Base-by-base conservation (phyloP, 2,329 filamentous ascomycete genomes). In the Cytospora mali region DNA sequence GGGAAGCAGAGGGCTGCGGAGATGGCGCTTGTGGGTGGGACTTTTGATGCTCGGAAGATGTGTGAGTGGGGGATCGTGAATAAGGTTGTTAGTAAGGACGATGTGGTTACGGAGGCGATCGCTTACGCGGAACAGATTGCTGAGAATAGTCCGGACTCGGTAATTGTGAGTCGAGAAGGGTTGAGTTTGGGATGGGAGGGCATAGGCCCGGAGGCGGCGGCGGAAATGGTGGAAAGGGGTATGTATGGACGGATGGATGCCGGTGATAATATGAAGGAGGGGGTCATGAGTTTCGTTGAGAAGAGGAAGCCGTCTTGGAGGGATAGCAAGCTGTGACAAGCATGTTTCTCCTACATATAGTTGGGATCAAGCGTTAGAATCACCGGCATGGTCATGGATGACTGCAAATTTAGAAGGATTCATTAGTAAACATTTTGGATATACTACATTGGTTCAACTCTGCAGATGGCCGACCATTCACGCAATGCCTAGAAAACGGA, bases 191-290 rank as follows among this genome's bases (percentile, higher is more conserved):
- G 88, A 0, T 93, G 89, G 89, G 90, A 92, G 69, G 83, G 81
- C 0, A 75, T 88, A 23, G 85, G 87, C 13, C 88, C 87, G 0
- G 85, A 87, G 72, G 81, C 84, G 65, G 88, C 77, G 11, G 91
- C 86, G 39, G 78, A 77, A 64, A 71, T 84, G 66, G 72, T 90
- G 61, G 78, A 81, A 18, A 80, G 85, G 59, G 81, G 81, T 1
- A 83, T 87, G 79, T 88, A 84, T 69, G 77, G 77, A 59, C 78
- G 78, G 64, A 79, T 93, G 61, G 80, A 88, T 66, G 81, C 79
- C 2, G 89, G 86, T 0, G 87, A 90, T 68, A 94, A 94, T 74
- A 87, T 92, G 75, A 84, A 82, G 61, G 90, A 93, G 75, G 91
- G 91, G 0, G 79, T 93, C 23, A 78, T 73, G 75, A 90, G 89